A percentile compares a stretch with the other conserved stretches of the same genome.
These are phyloP conservation scores for Eimeria necatrix DNA, from an alignment of 169 alveolate genomes.

Conservation along the genomic window DNA sequence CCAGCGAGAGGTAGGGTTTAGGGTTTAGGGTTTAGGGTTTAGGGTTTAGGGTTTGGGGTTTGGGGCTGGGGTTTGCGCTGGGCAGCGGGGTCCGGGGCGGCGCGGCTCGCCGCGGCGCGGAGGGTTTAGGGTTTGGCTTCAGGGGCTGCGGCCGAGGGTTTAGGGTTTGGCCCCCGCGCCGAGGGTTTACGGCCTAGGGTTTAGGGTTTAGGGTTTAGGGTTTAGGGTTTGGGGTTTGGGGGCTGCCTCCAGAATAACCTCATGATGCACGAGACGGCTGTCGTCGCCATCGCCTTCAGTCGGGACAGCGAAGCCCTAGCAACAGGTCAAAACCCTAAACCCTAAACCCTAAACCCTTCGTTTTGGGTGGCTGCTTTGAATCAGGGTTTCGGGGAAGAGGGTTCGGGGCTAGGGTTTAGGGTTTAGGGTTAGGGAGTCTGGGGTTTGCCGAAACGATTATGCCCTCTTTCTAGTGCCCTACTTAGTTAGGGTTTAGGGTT, in stretches of 20 bases:
- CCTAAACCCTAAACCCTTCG: slow-evolving; percentile 88
- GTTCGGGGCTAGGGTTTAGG: background rate
- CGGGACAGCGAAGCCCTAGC: slow-evolving; percentile 92
- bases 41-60: background rate
- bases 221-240: background rate
- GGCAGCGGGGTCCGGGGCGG: background rate
- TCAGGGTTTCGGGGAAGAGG: too few species aligned
- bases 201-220: background rate
- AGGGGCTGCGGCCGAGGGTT: background rate
- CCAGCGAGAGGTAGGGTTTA: slow-evolving; percentile 85
- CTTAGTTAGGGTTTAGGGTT: too few species aligned
- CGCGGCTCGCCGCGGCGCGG: too few species aligned
- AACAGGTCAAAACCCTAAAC: too few species aligned
- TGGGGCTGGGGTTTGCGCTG: background rate
- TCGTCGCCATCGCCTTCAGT: slow-evolving; percentile 90
- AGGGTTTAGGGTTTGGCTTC: background rate
- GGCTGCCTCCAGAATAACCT: slow-evolving; percentile 86
- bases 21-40: background rate
- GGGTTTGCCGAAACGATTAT: too few species aligned
- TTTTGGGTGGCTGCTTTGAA: slow-evolving; percentile 83
- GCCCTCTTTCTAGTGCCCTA: too few species aligned
- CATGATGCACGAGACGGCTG: slow-evolving; percentile 91
- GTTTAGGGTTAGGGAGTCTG: background rate
- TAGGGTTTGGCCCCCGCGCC: background rate
- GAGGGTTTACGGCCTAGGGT: background rate